These are phyloP conservation scores for Phytophthora sojae DNA, from an alignment of 352 stramenopile genomes.

Conservation along the genomic window DNA sequence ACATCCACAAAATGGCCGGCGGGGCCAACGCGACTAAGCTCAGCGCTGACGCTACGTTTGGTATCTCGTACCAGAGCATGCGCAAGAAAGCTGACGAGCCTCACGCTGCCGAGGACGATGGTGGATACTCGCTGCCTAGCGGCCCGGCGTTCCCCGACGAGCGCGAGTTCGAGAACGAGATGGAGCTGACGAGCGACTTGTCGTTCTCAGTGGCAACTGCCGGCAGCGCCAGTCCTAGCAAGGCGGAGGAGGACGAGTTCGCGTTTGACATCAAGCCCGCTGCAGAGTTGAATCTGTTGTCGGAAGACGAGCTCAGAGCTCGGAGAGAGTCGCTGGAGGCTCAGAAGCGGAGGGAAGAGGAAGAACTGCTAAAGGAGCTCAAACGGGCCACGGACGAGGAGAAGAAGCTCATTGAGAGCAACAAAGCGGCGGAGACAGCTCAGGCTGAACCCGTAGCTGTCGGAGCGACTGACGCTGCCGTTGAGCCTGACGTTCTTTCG, in stretches of 20 bases:
- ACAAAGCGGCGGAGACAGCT: background rate
- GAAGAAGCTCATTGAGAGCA: constrained; percentile 36
- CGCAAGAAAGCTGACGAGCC: constrained; percentile 32
- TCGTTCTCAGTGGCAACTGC: constrained; percentile 44
- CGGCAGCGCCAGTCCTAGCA: background rate
- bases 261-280: constrained; percentile 22
- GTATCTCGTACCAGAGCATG: constrained; percentile 67
- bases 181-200: constrained; percentile 41
- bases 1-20: constrained; percentile 34
- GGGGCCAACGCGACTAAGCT: constrained; percentile 4
- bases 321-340: constrained; percentile 31
- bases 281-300: constrained; percentile 12
- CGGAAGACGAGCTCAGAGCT: constrained; percentile 30
- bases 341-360: constrained; percentile 45
- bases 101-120: constrained; percentile 13
- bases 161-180: constrained; percentile 53
- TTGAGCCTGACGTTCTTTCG: constrained; percentile 44
- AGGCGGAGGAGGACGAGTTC: constrained; percentile 54
- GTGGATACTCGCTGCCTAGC: constrained; percentile 41
- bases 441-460: background rate
- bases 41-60: constrained; percentile 46
- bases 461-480: background rate
- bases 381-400: constrained; percentile 53
- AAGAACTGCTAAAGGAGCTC: constrained; percentile 47
- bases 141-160: constrained; percentile 58